A percentile compares a stretch with the other conserved stretches of the same genome.
Conservation (phyloP, 2,329 filamentous ascomycete species). For the Trichoderma sp. region DNA sequence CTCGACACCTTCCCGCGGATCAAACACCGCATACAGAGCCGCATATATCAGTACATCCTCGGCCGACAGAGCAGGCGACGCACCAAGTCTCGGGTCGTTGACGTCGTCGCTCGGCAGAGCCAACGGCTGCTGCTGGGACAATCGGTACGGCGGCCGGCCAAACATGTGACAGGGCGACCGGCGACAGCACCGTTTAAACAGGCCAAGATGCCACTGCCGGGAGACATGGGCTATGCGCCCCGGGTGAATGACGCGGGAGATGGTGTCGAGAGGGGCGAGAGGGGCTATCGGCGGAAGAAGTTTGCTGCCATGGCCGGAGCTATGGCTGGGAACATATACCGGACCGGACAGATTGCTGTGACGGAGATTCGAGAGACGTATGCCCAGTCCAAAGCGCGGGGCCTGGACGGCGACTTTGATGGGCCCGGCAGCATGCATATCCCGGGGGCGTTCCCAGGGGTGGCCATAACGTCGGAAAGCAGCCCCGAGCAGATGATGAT, state of each 20-base stretch:
- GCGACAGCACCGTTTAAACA: slow-evolving; percentile 33
- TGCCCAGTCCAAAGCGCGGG: slow-evolving; percentile 51
- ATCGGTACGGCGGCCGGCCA: slow-evolving; percentile 32
- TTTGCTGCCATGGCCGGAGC: slow-evolving; percentile 66
- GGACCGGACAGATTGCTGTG: slow-evolving; percentile 58
- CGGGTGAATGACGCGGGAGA: slow-evolving; percentile 32
- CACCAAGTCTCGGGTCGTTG: slow-evolving; percentile 50
- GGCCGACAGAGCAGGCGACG: slow-evolving; percentile 60
- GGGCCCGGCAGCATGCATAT: slow-evolving; percentile 48
- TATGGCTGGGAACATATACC: slow-evolving; percentile 55
- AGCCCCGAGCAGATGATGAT: slow-evolving; percentile 91
- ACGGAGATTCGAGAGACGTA: slow-evolving; percentile 62
- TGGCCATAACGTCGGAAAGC: slow-evolving; percentile 75
- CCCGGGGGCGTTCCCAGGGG: slow-evolving; percentile 80
- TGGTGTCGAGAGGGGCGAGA: slow-evolving; percentile 49
- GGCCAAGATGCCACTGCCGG: slow-evolving; percentile 35
- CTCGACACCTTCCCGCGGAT: slow-evolving; percentile 73
- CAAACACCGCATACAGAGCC: slow-evolving; percentile 71
- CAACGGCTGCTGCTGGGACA: slow-evolving; percentile 50
- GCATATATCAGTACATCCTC: slow-evolving; percentile 74
- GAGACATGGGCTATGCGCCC: slow-evolving; percentile 35
- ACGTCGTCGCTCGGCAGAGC: slow-evolving; percentile 45
- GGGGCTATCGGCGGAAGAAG: slow-evolving; percentile 74
- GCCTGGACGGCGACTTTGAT: slow-evolving; percentile 34
- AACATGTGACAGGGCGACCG: slow-evolving; percentile 39